phyloP scores from a whole-genome alignment of 805 yeast genomes.

The Saturnispora zaruensis region DNA sequence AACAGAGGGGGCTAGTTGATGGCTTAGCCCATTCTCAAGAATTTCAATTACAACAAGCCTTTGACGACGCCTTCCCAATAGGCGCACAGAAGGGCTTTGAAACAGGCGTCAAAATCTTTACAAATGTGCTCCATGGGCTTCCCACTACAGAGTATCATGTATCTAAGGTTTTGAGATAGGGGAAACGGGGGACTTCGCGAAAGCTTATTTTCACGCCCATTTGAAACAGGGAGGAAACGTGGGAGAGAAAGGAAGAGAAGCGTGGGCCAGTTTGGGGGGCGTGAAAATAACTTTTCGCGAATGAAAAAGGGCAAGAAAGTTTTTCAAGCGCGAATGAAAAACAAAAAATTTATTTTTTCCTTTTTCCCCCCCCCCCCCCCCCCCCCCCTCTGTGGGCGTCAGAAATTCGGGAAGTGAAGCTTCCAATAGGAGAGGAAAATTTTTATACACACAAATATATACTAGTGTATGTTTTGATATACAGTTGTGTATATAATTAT shows the following conservation, averaged over 20 bases:
- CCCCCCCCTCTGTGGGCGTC: neutral
- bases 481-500: no score
- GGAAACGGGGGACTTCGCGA: neutral
- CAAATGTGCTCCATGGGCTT: neutral
- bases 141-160: neutral
- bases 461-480: neutral
- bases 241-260: neutral
- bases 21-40: neutral
- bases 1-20: constrained; percentile 7
- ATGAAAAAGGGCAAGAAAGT: neutral
- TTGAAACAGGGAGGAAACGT: neutral
- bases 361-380: no score
- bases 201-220: neutral
- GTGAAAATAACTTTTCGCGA: neutral
- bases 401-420: neutral
- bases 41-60: neutral
- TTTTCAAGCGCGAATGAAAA: neutral
- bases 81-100: constrained; percentile 2
- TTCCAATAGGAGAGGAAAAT: neutral
- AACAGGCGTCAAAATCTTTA: neutral
- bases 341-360: no score
- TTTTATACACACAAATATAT: neutral
- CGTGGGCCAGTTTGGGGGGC: no score
- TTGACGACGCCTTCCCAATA: neutral
- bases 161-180: neutral